phyloP scores from a whole-genome alignment of 2,329 filamentous ascomycete species.

The Celoporthe dispersa region DNA sequence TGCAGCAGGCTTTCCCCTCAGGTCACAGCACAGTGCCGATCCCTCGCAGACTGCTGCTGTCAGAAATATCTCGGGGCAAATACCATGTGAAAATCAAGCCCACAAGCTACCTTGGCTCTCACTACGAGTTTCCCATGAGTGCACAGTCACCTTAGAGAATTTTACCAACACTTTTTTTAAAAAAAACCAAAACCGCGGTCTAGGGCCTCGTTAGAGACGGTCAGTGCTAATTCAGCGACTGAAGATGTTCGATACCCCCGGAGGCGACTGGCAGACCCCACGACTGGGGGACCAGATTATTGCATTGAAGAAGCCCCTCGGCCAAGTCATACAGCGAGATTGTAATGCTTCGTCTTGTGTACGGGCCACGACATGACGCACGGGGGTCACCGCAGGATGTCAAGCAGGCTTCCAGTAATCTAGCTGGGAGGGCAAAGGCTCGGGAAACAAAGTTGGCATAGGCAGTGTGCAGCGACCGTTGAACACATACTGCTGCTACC shows the following conservation, averaged over 20 bases:
- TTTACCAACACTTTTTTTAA: neutral
- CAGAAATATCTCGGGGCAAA: neutral
- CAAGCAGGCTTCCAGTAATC: constrained; percentile 3
- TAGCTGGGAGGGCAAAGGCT: neutral
- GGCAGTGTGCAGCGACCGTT: neutral
- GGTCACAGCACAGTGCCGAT: neutral
- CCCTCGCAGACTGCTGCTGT: neutral
- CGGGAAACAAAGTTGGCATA: neutral
- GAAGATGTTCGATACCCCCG: neutral
- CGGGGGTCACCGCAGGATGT: constrained; percentile 7
- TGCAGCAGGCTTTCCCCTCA: neutral
- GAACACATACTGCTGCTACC: neutral
- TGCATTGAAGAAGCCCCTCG: neutral
- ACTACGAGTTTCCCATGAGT: neutral
- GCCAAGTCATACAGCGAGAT: neutral
- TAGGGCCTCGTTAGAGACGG: neutral
- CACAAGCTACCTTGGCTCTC: neutral
- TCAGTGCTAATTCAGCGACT: neutral
- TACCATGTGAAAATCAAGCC: neutral
- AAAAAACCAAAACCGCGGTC: neutral
- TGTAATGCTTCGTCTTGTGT: neutral
- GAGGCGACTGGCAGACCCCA: neutral
- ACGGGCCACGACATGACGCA: constrained; percentile 7
- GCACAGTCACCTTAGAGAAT: neutral
- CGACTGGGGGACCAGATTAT: neutral